phyloP scores from a whole-genome alignment of 2,329 filamentous ascomycete genomes.

The Calycina herbarum region DNA sequence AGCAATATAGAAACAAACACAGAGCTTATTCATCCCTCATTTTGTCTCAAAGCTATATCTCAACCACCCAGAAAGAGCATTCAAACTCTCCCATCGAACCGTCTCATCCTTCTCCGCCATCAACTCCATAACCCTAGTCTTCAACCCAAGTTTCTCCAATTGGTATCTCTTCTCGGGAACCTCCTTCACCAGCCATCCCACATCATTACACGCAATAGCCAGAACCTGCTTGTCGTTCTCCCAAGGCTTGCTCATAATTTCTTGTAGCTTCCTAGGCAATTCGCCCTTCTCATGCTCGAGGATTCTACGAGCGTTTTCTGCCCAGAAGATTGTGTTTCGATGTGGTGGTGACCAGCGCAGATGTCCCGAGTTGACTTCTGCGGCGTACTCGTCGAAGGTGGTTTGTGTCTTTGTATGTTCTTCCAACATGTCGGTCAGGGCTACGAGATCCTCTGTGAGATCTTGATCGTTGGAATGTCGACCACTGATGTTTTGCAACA shows the following conservation, averaged over 20 bases:
- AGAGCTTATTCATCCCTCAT: constrained; percentile 16
- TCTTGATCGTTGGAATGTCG: constrained; percentile 66
- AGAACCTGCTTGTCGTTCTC: constrained; percentile 71
- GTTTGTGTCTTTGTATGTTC: constrained; percentile 68
- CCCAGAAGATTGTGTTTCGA: constrained; percentile 69
- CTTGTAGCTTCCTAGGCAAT: constrained; percentile 64
- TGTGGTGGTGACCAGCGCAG: constrained; percentile 76
- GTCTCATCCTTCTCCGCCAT: constrained; percentile 71
- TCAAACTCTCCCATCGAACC: constrained; percentile 72
- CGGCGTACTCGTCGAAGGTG: constrained; percentile 51
- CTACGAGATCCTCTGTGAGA: constrained; percentile 61
- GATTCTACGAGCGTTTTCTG: constrained; percentile 69
- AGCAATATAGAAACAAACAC: background rate
- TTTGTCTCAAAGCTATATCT: constrained; percentile 64
- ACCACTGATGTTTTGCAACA: constrained; percentile 62
- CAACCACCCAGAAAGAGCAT: constrained; percentile 73
- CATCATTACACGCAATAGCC: constrained; percentile 72
- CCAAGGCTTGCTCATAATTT: constrained; percentile 67
- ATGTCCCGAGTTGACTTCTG: constrained; percentile 67
- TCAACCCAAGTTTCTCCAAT: constrained; percentile 67
- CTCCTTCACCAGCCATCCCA: constrained; percentile 69
- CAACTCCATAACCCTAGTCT: constrained; percentile 69
- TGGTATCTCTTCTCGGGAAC: constrained; percentile 66
- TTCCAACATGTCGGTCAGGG: constrained; percentile 62
- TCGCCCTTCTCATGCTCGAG: constrained; percentile 66